phyloP scores from a whole-genome alignment of 139 green algal species.

The Closterium sp. region DNA sequence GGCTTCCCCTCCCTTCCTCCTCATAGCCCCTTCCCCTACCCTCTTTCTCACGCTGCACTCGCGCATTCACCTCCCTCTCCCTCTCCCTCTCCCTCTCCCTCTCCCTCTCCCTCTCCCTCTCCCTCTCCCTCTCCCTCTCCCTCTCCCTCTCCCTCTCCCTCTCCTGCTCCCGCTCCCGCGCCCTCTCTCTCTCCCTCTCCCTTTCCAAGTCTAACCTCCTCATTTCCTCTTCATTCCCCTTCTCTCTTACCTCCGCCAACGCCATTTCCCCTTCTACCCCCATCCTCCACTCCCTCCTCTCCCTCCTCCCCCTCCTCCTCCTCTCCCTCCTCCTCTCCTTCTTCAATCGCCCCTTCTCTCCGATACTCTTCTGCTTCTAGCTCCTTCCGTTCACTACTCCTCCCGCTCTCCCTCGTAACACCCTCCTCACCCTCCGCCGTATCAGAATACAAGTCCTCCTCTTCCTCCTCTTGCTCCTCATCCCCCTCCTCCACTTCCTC shows the following conservation, averaged over 20 bases:
- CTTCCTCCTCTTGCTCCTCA: not conserved
- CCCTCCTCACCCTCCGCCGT: not conserved
- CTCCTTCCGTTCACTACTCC: not conserved
- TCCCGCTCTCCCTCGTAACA: not conserved
- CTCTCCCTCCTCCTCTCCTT: not conserved
- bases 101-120: not conserved
- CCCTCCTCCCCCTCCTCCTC: not conserved
- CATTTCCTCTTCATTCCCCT: not conserved
- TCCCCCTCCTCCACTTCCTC: too few relatives aligned
- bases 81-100: not conserved
- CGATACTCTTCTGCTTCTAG: not conserved
- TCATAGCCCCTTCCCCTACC: not conserved
- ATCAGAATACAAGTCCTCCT: not conserved
- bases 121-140: not conserved
- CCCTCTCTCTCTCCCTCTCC: too few relatives aligned
- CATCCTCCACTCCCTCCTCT: not conserved
- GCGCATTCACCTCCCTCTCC: not conserved
- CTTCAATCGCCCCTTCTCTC: not conserved
- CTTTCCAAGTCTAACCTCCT: too few relatives aligned
- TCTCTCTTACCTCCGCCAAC: not conserved
- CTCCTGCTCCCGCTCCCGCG: not conserved
- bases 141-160: not conserved
- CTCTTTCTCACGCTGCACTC: not conserved
- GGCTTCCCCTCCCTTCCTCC: not conserved
- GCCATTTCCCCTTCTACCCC: not conserved